Evolutionary conservation across 2,329 filamentous ascomycete genomes (phyloP).

Genomic region (Alternaria sp.): DNA sequence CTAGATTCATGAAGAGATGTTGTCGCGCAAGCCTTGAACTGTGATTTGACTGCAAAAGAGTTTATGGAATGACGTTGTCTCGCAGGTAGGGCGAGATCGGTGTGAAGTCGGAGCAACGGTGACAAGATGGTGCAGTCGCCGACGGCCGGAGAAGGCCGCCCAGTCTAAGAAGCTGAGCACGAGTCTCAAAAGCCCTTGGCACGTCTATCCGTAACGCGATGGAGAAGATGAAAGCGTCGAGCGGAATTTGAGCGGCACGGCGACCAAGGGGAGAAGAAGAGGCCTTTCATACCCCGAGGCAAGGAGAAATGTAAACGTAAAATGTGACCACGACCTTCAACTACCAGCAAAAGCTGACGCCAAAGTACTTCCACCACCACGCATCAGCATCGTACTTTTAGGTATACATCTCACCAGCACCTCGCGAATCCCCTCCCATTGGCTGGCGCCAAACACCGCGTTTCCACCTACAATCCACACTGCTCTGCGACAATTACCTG

Average conservation of each 20-base stretch:
- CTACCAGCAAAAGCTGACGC: neutral
- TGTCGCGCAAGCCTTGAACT: no score
- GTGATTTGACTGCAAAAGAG: no score
- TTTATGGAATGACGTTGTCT: no score
- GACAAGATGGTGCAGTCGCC: neutral
- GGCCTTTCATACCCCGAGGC: neutral
- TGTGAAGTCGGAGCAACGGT: neutral
- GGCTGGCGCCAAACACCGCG: slow-evolving; percentile 7
- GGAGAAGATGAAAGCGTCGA: neutral
- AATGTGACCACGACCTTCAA: neutral
- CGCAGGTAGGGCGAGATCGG: neutral
- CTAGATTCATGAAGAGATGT: no score
- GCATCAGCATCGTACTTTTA: neutral
- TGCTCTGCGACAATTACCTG: neutral
- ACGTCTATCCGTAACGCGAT: neutral
- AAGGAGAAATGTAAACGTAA: neutral
- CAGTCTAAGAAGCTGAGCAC: neutral
- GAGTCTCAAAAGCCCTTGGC: neutral
- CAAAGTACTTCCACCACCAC: neutral
- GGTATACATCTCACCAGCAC: neutral
- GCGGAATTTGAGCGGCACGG: neutral
- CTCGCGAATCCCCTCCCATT: neutral
- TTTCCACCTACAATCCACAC: slow-evolving; percentile 1
- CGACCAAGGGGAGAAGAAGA: neutral
- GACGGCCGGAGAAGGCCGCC: neutral